These are phyloP conservation scores for Amborella trichopoda DNA, from an alignment of 164 flowering plant species.

Conservation along the genomic window DNA sequence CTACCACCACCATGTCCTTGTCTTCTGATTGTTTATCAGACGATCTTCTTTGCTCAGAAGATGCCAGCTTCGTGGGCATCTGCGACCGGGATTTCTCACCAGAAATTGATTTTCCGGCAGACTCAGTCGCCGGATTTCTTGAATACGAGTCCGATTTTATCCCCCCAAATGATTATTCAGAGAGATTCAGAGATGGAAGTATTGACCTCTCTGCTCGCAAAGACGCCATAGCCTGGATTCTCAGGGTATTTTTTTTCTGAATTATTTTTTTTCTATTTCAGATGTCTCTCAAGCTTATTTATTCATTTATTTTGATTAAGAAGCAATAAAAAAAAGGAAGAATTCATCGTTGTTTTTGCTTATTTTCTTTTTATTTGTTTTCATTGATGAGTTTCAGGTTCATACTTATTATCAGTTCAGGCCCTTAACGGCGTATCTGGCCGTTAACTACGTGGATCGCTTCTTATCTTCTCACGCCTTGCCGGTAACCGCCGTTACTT, in stretches of 20 bases:
- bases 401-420: slow-evolving; percentile 54
- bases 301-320: no score
- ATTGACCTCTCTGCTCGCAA: slow-evolving; percentile 58
- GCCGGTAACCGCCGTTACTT: no score
- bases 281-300: no score
- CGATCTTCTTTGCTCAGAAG: slow-evolving; percentile 71
- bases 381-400: slow-evolving; percentile 57
- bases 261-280: no score
- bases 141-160: slow-evolving; percentile 54
- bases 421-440: slow-evolving; percentile 83
- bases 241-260: slow-evolving; percentile 68
- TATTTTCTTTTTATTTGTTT: no score
- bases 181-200: slow-evolving; percentile 32
- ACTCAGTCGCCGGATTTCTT: slow-evolving; percentile 45
- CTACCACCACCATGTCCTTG: no score
- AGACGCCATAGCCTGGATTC: slow-evolving; percentile 82
- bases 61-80: slow-evolving; percentile 32
- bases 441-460: slow-evolving; percentile 89
- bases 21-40: no score
- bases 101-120: slow-evolving; percentile 28
- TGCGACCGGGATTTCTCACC: slow-evolving; percentile 34
- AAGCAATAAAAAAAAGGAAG: no score
- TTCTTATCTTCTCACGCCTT: slow-evolving; percentile 52
- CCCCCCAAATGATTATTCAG: slow-evolving; percentile 42
- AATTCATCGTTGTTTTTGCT: no score